Conservation (phyloP, 345 rosid genomes). For the Lepidium africanum region DNA sequence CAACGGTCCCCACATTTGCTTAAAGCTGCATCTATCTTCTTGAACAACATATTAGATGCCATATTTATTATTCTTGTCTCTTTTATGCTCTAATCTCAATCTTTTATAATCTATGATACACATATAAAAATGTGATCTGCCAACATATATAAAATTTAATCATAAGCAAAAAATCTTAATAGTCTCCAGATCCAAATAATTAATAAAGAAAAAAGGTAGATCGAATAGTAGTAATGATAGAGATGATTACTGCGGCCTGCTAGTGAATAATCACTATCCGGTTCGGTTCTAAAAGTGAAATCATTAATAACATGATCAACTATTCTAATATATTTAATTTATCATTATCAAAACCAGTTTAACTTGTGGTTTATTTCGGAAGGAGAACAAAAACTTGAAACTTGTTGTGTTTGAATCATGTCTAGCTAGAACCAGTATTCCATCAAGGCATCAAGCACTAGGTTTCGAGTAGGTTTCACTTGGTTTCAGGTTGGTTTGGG, state of each 20-base stretch:
- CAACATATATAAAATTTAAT: neutral
- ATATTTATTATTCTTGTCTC: slow-evolving; percentile 21
- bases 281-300: neutral
- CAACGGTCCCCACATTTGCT: slow-evolving; percentile 25
- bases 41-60: neutral
- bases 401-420: neutral
- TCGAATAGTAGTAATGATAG: neutral
- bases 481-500: too few relatives aligned
- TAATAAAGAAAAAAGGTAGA: neutral
- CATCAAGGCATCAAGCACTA: too few relatives aligned
- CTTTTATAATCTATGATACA: neutral
- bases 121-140: neutral
- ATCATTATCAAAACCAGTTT: too few relatives aligned
- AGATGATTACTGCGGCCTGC: neutral
- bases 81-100: neutral
- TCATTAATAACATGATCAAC: neutral
- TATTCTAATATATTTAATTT: neutral
- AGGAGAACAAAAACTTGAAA: neutral
- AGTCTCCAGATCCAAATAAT: too few relatives aligned
- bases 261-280: neutral
- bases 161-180: neutral
- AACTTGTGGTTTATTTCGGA: neutral
- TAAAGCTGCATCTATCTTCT: slow-evolving; percentile 19
- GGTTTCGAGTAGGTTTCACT: too few relatives aligned
- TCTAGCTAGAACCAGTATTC: neutral